Evolutionary conservation across 2,329 filamentous ascomycete genomes (phyloP).

Genomic region (Fusarium pseudograminearum): DNA sequence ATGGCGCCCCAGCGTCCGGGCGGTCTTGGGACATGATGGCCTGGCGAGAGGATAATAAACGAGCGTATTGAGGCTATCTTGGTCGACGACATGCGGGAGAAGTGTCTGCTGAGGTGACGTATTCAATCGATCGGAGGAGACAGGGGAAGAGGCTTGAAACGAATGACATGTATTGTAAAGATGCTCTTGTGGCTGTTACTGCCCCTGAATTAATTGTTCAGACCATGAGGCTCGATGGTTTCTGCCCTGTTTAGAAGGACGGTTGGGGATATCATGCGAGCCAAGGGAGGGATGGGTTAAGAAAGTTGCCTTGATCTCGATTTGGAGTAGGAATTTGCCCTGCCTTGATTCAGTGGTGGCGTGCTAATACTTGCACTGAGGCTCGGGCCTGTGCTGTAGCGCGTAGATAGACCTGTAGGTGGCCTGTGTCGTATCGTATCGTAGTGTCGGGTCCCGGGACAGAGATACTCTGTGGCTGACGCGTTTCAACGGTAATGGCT

Average conservation of each 20-base stretch:
- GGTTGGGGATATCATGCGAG: constrained; percentile 24
- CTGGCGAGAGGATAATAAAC: constrained; percentile 19
- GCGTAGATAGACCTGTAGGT: background rate
- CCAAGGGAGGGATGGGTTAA: constrained; percentile 15
- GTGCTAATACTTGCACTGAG: constrained; percentile 6
- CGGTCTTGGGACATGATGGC: constrained; percentile 39
- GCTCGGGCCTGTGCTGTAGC: background rate
- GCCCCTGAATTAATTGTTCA: constrained; percentile 13
- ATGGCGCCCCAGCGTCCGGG: constrained; percentile 25
- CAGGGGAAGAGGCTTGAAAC: constrained; percentile 25
- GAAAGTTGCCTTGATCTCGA: constrained; percentile 29
- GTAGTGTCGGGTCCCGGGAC: constrained; percentile 18
- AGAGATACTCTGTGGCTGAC: constrained; percentile 20
- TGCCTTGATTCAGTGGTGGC: constrained; percentile 36
- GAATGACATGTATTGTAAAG: constrained; percentile 27
- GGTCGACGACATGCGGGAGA: constrained; percentile 22
- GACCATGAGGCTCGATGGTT: constrained; percentile 24
- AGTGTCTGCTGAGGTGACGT: constrained; percentile 14
- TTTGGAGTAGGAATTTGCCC: constrained; percentile 28
- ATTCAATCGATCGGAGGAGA: constrained; percentile 6
- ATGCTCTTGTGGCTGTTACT: constrained; percentile 4
- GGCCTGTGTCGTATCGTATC: background rate
- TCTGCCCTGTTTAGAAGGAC: constrained; percentile 21
- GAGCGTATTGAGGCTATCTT: constrained; percentile 38
- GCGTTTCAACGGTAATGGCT: constrained; percentile 7